Base-by-base conservation (phyloP, 495 filamentous ascomycete genomes). In the Podospora pseudoanserina region DNA sequence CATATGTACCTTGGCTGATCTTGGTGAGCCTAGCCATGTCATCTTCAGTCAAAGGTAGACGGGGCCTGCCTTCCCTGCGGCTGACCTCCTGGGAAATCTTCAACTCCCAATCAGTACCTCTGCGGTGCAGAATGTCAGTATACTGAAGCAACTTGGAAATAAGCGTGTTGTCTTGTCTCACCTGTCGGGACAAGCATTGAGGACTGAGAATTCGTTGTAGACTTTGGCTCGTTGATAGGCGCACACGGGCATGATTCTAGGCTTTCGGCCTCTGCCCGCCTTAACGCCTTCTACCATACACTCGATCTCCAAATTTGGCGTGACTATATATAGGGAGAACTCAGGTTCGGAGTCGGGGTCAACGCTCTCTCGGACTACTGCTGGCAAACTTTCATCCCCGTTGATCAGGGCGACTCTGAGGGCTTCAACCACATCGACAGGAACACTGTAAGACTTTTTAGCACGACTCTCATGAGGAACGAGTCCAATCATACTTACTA, bases 111-210 rank as follows among this genome's bases (percentile, higher is more conserved):
- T 77, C 75, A 39, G 39, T 49, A 13, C 9, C 6, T 49, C 39
- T 49, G 9, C 13, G 9, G 15, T 11, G 9, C 9, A 16, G 15
- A 11, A 11, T 49, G 39, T 49, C 9, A 49, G 39, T 16, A 5
- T 49, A 6, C 13, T 49, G 39, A 49, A 16, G 2, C 9, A 49
- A 18, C 39, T 16, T 49, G 15, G 39, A 16, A 49, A 49, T 11
- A 16, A 49, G 9, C 39, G 15, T 16, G 39, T 16, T 3, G 13
- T 44, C 30, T n/a, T 16, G 27, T 32, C 77, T 73, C 74, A 82
- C 81, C 74, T 80, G 64, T 81, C 81, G 18, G 81, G 72, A 57
- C 81, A 79, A 28, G 80, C 65, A 49, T 66, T 79, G 13, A 73
- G 63, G 54, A 81, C 63, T 18, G 80, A 73, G 3, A 82, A 67